Conservation (phyloP, 345 rosid species). For the Moricandia arvensis region DNA sequence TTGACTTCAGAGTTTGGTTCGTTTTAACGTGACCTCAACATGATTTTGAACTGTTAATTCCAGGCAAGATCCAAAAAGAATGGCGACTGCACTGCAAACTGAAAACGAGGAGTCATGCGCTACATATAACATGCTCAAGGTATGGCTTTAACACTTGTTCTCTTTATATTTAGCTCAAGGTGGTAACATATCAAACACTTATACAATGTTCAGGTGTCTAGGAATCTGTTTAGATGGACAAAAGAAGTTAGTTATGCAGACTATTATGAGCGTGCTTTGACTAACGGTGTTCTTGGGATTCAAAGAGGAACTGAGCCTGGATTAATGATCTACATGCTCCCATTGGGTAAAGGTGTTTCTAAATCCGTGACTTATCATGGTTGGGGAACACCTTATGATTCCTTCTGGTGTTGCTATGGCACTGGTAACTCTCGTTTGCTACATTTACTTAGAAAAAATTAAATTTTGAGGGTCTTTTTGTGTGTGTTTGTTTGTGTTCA, state of each 20-base stretch:
- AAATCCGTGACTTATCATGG: conserved; percentile 70
- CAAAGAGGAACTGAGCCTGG: conserved; percentile 95
- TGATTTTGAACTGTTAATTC: conserved; percentile 21
- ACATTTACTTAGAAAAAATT: neutral
- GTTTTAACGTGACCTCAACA: neutral
- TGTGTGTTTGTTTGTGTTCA: neutral
- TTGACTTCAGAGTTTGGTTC: conserved; percentile 3
- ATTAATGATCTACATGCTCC: conserved; percentile 96
- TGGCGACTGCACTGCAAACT: conserved; percentile 53
- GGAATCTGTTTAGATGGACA: conserved; percentile 89
- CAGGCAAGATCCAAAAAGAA: conserved; percentile 82
- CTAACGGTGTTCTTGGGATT: conserved; percentile 84
- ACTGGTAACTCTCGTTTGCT: conserved; percentile 50
- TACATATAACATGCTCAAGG: conserved; percentile 96
- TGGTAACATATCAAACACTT: conserved; percentile 3
- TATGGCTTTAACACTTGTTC: neutral
- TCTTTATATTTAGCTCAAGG: neutral
- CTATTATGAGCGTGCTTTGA: conserved; percentile 87
- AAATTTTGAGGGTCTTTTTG: neutral
- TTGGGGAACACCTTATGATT: conserved; percentile 69
- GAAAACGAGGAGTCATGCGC: conserved; percentile 96
- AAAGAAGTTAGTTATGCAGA: conserved; percentile 85
- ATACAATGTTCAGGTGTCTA: conserved; percentile 58
- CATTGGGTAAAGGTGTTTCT: conserved; percentile 69
- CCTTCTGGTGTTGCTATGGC: conserved; percentile 99